phyloP scores from a whole-genome alignment of 495 filamentous ascomycete genomes.

The Geopyxis carbonaria region DNA sequence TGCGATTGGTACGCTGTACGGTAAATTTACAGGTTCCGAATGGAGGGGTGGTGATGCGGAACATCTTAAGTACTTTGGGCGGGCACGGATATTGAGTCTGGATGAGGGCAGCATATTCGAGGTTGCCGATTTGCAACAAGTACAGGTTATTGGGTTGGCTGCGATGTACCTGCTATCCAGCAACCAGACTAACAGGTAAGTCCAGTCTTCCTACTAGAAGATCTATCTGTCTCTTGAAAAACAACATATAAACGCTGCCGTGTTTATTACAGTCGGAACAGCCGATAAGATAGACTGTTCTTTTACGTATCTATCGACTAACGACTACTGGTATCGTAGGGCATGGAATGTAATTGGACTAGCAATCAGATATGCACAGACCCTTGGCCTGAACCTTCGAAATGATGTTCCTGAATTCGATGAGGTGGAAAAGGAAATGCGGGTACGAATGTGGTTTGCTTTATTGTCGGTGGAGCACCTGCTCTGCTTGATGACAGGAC shows the following conservation, averaged over 20 bases:
- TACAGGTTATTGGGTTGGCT: constrained; percentile 41
- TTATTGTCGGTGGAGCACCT: constrained; percentile 41
- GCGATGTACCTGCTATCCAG: constrained; percentile 42
- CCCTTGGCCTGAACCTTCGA: constrained; percentile 44
- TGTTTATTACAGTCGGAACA: too few relatives aligned
- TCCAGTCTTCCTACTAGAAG: too few relatives aligned
- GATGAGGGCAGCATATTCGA: constrained; percentile 36
- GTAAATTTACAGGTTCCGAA: constrained; percentile 30
- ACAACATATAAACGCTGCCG: too few relatives aligned
- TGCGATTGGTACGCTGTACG: constrained; percentile 40
- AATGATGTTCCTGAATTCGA: constrained; percentile 34
- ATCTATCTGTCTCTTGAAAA: too few relatives aligned
- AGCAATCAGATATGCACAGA: constrained; percentile 39
- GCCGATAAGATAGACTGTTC: too few relatives aligned
- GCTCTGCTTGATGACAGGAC: constrained; percentile 42
- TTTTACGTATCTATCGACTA: too few relatives aligned
- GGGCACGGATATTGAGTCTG: constrained; percentile 37
- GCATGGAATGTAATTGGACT: constrained; percentile 44
- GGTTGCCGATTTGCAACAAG: constrained; percentile 39
- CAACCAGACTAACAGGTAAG: constrained; percentile 44
- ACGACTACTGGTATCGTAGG: constrained; percentile 25
- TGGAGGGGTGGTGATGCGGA: constrained; percentile 32
- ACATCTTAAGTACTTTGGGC: constrained; percentile 39
- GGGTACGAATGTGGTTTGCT: constrained; percentile 46
- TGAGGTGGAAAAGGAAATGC: constrained; percentile 37